Percentiles rank a stretch among this genome's conserved stretches.
These are phyloP conservation scores for Boletus insuetus DNA, from an alignment of 768 basidiomycete species.

Conservation along the genomic window DNA sequence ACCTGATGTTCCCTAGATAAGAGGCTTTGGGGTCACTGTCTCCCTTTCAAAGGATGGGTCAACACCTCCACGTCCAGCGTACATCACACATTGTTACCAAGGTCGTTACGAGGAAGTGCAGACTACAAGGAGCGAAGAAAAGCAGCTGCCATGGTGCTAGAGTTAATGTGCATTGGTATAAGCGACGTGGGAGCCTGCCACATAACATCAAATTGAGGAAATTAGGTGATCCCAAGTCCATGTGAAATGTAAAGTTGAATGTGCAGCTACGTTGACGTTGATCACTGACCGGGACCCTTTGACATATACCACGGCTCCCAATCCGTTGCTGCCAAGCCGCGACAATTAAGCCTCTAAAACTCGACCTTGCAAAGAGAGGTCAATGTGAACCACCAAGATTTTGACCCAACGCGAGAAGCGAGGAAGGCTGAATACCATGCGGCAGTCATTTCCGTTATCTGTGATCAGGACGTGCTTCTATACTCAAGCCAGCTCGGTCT, in stretches of 20 bases:
- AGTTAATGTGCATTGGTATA: neutral
- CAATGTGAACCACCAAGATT: no score
- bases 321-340: constrained; percentile 1
- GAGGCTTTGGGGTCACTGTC: no score
- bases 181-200: neutral
- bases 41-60: neutral
- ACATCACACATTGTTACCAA: neutral
- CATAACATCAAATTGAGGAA: neutral
- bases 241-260: neutral
- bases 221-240: neutral
- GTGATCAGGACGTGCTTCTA: neutral
- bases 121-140: neutral
- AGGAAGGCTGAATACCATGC: constrained; percentile 5
- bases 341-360: no score
- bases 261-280: neutral
- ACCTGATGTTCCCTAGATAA: neutral
- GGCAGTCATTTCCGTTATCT: constrained; percentile 30
- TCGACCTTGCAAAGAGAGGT: no score
- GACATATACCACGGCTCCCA: no score
- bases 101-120: neutral
- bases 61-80: neutral
- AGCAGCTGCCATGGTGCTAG: neutral
- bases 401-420: no score
- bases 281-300: no score
- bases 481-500: neutral